Conservation (phyloP, 192 early-diverging fungal species). For the Coemansia erecta region DNA sequence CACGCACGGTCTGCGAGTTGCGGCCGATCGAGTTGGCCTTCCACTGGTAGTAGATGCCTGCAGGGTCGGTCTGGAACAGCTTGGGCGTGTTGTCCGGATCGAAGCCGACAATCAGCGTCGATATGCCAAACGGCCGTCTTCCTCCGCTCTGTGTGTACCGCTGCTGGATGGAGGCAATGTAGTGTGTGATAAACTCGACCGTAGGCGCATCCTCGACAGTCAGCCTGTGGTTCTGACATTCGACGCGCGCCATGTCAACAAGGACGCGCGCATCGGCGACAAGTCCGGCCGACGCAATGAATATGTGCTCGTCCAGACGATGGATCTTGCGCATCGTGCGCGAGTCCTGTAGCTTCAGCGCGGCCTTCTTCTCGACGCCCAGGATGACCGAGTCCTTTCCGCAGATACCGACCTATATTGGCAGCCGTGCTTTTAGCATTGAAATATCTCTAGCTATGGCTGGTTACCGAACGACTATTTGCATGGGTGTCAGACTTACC, state of each 20-base stretch:
- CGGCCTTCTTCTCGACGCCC: slow-evolving; percentile 96
- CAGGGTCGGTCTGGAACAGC: slow-evolving; percentile 97
- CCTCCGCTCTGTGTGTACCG: slow-evolving; percentile 99
- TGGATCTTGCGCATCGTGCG: slow-evolving; percentile 96
- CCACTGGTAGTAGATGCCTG: slow-evolving; percentile 98
- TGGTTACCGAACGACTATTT: not conserved
- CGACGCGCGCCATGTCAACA: slow-evolving; percentile 94
- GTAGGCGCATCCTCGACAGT: slow-evolving; percentile 97
- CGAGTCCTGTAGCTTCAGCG: slow-evolving; percentile 93
- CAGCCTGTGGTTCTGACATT: slow-evolving; percentile 96
- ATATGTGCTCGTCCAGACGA: slow-evolving; percentile 95
- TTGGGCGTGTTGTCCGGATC: slow-evolving; percentile 85
- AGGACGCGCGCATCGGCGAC: slow-evolving; percentile 95
- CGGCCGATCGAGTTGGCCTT: slow-evolving; percentile 98
- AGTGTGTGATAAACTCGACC: slow-evolving; percentile 95
- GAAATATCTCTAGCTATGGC: not conserved
- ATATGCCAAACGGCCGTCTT: slow-evolving; percentile 97
- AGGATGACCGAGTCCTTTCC: slow-evolving; percentile 88
- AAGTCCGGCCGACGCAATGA: slow-evolving; percentile 95
- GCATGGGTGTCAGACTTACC: slow-evolving; percentile 58
- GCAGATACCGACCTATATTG: slow-evolving; percentile 86
- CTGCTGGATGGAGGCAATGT: slow-evolving; percentile 96
- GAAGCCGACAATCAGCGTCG: slow-evolving; percentile 93
- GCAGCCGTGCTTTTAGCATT: not conserved
- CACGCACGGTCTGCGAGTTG: slow-evolving; percentile 94